Evolutionary conservation across 2,329 filamentous ascomycete species (phyloP).

Genomic region (Aureobasidium mangrovei): DNA sequence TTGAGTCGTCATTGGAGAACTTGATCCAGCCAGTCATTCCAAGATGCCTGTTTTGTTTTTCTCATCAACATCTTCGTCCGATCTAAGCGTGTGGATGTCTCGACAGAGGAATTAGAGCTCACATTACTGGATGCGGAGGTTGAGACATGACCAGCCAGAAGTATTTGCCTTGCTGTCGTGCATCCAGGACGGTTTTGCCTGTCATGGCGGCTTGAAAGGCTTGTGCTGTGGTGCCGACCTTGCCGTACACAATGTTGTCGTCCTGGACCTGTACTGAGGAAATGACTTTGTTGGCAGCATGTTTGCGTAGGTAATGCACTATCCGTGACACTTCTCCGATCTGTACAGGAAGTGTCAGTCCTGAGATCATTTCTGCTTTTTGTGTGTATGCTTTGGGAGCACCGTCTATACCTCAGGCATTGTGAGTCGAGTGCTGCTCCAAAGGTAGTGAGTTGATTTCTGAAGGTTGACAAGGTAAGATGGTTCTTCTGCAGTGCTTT

Average conservation of each 20-base stretch:
- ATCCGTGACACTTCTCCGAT: conserved; percentile 63
- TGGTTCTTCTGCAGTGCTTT: no score
- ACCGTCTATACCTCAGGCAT: no score
- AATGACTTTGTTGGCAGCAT: conserved; percentile 78
- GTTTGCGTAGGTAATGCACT: conserved; percentile 73
- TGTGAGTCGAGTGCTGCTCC: no score
- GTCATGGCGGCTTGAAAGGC: conserved; percentile 66
- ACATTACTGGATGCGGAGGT: conserved; percentile 65
- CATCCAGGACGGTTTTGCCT: conserved; percentile 62
- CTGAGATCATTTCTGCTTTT: no score
- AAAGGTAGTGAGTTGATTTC: no score
- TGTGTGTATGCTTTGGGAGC: no score
- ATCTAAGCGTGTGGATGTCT: no score
- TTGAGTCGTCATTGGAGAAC: conserved; percentile 67
- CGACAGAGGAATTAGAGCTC: background rate
- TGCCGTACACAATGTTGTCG: conserved; percentile 81
- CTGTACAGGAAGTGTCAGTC: conserved; percentile 21
- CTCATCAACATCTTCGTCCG: no score
- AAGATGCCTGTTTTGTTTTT: conserved; percentile 21
- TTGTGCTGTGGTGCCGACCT: conserved; percentile 69
- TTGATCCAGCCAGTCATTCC: conserved; percentile 71
- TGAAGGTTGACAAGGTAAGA: no score
- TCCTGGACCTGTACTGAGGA: conserved; percentile 61
- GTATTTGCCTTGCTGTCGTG: conserved; percentile 89
- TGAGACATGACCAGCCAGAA: conserved; percentile 79